A percentile compares a stretch with the other conserved stretches of the same genome.
Evolutionary conservation across 73 alveolate species (phyloP).

Genomic region (Breviolum minutum): DNA sequence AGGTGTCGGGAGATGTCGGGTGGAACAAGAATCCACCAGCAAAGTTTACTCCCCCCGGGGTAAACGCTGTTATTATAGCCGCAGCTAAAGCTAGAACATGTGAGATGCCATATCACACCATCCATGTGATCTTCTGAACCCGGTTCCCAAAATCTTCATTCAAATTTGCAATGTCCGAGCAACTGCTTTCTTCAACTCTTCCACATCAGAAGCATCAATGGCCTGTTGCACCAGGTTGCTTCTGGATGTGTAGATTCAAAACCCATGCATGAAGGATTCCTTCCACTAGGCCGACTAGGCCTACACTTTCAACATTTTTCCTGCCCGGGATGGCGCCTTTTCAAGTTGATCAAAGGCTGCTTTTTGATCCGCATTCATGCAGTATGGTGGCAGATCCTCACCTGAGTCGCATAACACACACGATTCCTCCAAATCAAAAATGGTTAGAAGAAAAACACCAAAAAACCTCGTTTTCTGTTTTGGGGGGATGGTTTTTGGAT

Average conservation of each 20-base stretch:
- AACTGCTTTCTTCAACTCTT: background rate
- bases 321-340: background rate
- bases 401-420: no score
- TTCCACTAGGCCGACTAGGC: background rate
- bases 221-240: background rate
- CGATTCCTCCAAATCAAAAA: no score
- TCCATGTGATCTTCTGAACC: no score
- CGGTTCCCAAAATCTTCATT: no score
- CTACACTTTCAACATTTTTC: background rate
- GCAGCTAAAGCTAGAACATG: no score
- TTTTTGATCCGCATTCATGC: slow-evolving; percentile 87
- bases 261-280: no score
- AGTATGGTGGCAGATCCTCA: slow-evolving; percentile 70
- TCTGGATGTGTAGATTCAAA: background rate
- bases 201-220: background rate
- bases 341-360: slow-evolving; percentile 57
- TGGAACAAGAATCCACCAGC: background rate
- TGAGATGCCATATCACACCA: no score
- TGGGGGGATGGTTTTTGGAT: no score
- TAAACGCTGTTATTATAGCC: background rate
- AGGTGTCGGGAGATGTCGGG: background rate
- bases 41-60: background rate
- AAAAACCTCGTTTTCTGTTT: no score
- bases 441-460: no score
- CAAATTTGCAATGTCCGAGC: no score